These are phyloP conservation scores for Botryotinia narcissicola DNA, from an alignment of 2,329 filamentous ascomycete genomes.

Conservation along the genomic window DNA sequence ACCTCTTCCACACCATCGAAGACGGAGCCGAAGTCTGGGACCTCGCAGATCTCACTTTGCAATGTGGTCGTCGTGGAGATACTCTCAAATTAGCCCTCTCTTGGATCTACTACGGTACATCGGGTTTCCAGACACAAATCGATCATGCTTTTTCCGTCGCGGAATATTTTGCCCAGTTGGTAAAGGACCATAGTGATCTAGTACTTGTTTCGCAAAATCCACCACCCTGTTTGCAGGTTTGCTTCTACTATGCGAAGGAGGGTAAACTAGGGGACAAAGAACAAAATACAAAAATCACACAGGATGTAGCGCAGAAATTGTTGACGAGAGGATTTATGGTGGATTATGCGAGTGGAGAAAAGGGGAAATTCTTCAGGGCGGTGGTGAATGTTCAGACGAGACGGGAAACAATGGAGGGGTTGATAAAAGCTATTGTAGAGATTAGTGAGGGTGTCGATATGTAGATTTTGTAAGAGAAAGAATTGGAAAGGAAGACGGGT, in stretches of 20 bases:
- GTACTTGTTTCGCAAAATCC: conserved; percentile 73
- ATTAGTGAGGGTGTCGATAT: conserved; percentile 24
- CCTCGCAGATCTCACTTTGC: conserved; percentile 85
- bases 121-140: conserved; percentile 68
- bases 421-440: conserved; percentile 56
- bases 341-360: conserved; percentile 51
- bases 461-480: not conserved
- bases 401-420: conserved; percentile 58
- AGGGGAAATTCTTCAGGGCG: conserved; percentile 65
- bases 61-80: conserved; percentile 87
- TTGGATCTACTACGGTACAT: conserved; percentile 84
- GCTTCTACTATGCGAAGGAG: conserved; percentile 79
- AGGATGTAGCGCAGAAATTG: conserved; percentile 52
- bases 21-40: conserved; percentile 69
- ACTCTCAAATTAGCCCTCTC: conserved; percentile 81
- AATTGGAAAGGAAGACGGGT: not conserved
- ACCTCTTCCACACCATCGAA: conserved; percentile 63
- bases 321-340: conserved; percentile 65
- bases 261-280: conserved; percentile 43
- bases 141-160: conserved; percentile 73
- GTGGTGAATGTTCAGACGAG: conserved; percentile 64
- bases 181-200: conserved; percentile 60
- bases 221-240: conserved; percentile 87
- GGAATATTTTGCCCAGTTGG: conserved; percentile 59
- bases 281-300: conserved; percentile 55